A percentile compares a stretch with the other conserved stretches of the same genome.
Evolutionary conservation across 306 rosid species (phyloP).

Genomic region (Gillenia trifoliata): DNA sequence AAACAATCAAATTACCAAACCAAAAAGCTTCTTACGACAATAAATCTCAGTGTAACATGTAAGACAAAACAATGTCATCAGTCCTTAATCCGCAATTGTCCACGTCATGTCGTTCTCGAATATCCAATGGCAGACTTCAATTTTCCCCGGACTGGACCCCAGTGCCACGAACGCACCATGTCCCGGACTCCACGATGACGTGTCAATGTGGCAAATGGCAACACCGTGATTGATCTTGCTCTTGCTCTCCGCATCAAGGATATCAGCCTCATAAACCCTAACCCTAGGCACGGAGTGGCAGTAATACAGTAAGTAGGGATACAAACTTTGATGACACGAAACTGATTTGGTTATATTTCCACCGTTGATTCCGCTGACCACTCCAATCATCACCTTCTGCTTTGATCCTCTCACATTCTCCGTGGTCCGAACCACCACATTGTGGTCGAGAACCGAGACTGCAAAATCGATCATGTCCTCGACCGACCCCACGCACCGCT

Average conservation of each 20-base stretch:
- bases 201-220: slow-evolving; percentile 81
- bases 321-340: slow-evolving; percentile 84
- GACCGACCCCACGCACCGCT: slow-evolving; percentile 64
- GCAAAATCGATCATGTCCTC: slow-evolving; percentile 83
- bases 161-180: slow-evolving; percentile 75
- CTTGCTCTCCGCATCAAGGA: slow-evolving; percentile 30
- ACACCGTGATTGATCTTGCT: slow-evolving; percentile 47
- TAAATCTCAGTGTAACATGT: slow-evolving; percentile 2
- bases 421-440: slow-evolving; percentile 35
- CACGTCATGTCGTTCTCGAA: slow-evolving; percentile 82
- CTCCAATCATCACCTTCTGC: slow-evolving; percentile 50
- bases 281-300: slow-evolving; percentile 85
- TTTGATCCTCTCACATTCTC: slow-evolving; percentile 54
- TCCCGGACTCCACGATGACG: slow-evolving; percentile 62
- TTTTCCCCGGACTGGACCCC: slow-evolving; percentile 45
- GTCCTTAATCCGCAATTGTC: slow-evolving; percentile 31
- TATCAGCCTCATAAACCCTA: slow-evolving; percentile 67
- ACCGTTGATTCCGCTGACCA: slow-evolving; percentile 44
- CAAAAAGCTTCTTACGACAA: neutral
- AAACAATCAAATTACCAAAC: neutral
- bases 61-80: neutral
- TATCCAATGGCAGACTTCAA: slow-evolving; percentile 66
- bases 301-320: slow-evolving; percentile 77
- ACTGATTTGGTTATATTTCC: slow-evolving; percentile 67
- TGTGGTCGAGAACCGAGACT: slow-evolving; percentile 39